Evolutionary conservation across 345 rosid genomes (phyloP).

Genomic region (Zanthoxylum bungeanum): DNA sequence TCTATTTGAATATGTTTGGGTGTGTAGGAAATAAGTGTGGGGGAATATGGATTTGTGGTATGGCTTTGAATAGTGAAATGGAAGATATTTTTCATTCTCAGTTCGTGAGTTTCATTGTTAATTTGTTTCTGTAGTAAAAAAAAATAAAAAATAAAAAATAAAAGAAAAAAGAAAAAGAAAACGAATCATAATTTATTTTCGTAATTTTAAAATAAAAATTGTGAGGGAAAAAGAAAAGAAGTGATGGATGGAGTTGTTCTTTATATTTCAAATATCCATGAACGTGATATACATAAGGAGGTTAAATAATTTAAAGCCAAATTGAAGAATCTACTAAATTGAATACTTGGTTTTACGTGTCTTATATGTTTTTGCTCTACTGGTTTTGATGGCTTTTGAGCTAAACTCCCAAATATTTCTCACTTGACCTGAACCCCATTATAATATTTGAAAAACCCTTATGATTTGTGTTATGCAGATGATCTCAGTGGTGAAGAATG

Average conservation of each 20-base stretch:
- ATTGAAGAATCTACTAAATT: background rate
- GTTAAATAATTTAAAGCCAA: background rate
- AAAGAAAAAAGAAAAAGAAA: too few relatives aligned
- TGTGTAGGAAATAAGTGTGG: too few relatives aligned
- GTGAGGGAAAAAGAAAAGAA: background rate
- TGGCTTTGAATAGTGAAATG: constrained; percentile 1
- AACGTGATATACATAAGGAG: background rate
- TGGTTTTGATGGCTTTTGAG: background rate
- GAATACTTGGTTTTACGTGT: background rate
- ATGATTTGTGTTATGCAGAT: background rate
- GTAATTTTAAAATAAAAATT: background rate
- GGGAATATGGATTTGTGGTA: constrained; percentile 3
- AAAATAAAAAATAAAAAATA: too few relatives aligned
- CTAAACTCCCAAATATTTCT: background rate
- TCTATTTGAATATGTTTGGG: too few relatives aligned
- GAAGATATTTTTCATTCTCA: constrained; percentile 3
- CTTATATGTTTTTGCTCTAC: too few relatives aligned
- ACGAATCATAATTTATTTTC: too few relatives aligned
- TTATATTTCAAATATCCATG: too few relatives aligned
- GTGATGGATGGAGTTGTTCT: background rate
- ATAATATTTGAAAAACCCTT: background rate
- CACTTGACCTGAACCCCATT: background rate
- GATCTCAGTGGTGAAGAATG: too few relatives aligned
- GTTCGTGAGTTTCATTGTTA: too few relatives aligned
- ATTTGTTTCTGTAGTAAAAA: background rate